A percentile compares a stretch with the other conserved stretches of the same genome.
These are phyloP conservation scores for Penicillium sp. DNA, from an alignment of 2,329 filamentous ascomycete genomes.

Conservation along the genomic window DNA sequence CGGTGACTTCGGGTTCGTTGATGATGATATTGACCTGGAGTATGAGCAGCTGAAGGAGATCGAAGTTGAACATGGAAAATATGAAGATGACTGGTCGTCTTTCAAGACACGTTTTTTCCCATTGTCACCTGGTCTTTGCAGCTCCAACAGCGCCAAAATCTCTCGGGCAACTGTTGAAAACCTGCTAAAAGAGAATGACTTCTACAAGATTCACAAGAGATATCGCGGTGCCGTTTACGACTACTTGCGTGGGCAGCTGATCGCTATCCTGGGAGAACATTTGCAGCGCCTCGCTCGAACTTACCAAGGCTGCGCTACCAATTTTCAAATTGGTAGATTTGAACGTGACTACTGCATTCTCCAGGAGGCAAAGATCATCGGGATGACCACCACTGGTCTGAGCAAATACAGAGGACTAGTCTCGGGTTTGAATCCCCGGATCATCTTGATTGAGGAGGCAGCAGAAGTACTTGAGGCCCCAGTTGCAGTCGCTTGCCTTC, in stretches of 20 bases:
- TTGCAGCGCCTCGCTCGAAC: slow-evolving; percentile 53
- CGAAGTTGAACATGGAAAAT: slow-evolving; percentile 56
- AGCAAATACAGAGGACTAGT: slow-evolving; percentile 76
- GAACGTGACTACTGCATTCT: slow-evolving; percentile 62
- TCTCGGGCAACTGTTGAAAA: slow-evolving; percentile 39
- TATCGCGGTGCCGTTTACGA: slow-evolving; percentile 67
- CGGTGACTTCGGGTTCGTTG: slow-evolving; percentile 53
- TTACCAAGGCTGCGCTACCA: slow-evolving; percentile 53
- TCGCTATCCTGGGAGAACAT: slow-evolving; percentile 47
- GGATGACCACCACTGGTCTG: slow-evolving; percentile 75
- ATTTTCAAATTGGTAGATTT: slow-evolving; percentile 59
- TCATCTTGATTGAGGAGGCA: slow-evolving; percentile 76
- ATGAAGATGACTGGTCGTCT: slow-evolving; percentile 57
- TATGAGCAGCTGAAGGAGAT: slow-evolving; percentile 61
- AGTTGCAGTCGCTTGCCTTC: slow-evolving; percentile 59
- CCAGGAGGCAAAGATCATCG: slow-evolving; percentile 59
- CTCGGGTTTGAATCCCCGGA: slow-evolving; percentile 62
- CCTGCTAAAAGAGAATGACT: slow-evolving; percentile 47
- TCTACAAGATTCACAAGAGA: slow-evolving; percentile 60
- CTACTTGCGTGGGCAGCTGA: slow-evolving; percentile 58
- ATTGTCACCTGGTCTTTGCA: slow-evolving; percentile 45
- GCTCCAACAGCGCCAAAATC: slow-evolving; percentile 14
- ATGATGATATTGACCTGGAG: slow-evolving; percentile 62
- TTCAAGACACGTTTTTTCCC: slow-evolving; percentile 49
- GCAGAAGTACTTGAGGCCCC: slow-evolving; percentile 67